A percentile compares a stretch with the other conserved stretches of the same genome.
phyloP scores from a whole-genome alignment of 495 filamentous ascomycete species.

The Daldinia concentrica region DNA sequence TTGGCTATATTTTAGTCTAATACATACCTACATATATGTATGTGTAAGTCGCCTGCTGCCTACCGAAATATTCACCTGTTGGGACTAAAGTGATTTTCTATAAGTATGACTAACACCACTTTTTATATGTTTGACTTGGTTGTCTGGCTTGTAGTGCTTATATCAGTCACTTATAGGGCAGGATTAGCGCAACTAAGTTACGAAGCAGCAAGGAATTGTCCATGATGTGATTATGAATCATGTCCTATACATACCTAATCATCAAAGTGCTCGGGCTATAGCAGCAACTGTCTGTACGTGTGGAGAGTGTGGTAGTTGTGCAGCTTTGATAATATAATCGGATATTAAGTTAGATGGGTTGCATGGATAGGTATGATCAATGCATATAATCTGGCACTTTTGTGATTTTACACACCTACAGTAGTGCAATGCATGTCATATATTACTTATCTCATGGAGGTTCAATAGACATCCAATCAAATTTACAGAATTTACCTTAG shows the following conservation, averaged over 20 bases:
- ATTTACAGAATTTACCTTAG: too few species aligned
- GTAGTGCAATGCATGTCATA: neutral
- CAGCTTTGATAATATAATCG: neutral
- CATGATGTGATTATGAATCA: neutral
- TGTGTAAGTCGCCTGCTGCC: neutral
- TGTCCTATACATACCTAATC: too few species aligned
- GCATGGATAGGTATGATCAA: neutral
- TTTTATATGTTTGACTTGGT: neutral
- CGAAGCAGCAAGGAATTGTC: neutral
- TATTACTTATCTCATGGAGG: neutral
- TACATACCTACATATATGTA: neutral
- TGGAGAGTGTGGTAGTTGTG: neutral
- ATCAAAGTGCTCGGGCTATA: neutral
- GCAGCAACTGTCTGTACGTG: neutral
- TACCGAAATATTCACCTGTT: too few species aligned
- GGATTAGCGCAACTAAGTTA: neutral
- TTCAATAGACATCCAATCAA: neutral
- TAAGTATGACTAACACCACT: neutral
- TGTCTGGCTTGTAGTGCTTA: neutral
- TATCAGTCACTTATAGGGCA: neutral
- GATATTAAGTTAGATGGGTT: neutral
- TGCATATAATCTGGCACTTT: neutral
- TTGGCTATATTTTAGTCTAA: neutral
- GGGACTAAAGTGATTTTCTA: neutral
- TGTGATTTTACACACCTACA: too few species aligned